Conservation (phyloP, 1,284 basidiomycete genomes). For the Rhodotorula sp. region DNA sequence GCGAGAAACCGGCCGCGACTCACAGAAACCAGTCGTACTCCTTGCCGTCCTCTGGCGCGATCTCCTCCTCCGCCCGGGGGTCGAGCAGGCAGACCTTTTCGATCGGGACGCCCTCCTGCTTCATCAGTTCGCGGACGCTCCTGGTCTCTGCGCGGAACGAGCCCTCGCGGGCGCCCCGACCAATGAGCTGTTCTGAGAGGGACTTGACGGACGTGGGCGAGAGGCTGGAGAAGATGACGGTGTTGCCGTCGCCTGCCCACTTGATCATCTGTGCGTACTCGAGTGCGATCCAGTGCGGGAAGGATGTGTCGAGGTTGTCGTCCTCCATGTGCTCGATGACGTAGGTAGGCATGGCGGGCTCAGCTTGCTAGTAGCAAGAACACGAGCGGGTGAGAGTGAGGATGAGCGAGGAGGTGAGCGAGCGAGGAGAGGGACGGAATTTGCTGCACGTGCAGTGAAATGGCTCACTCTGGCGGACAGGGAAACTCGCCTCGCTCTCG, state of each 20-base stretch:
- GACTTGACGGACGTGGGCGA: conserved; percentile 65
- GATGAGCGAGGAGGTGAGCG: neutral
- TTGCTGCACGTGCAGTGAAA: too few species aligned
- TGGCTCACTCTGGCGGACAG: too few species aligned
- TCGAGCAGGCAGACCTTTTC: conserved; percentile 80
- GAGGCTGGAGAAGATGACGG: conserved; percentile 80
- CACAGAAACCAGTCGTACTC: conserved; percentile 81
- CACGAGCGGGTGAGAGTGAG: neutral
- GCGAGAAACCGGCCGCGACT: conserved; percentile 51
- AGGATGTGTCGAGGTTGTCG: conserved; percentile 66
- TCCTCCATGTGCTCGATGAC: conserved; percentile 88
- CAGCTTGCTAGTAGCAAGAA: too few species aligned
- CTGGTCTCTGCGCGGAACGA: conserved; percentile 57
- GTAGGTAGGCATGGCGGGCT: neutral
- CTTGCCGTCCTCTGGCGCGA: conserved; percentile 71
- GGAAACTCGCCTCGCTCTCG: too few species aligned
- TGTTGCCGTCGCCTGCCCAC: conserved; percentile 61
- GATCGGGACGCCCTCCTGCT: conserved; percentile 55
- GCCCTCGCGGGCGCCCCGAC: conserved; percentile 52
- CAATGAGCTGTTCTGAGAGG: conserved; percentile 50
- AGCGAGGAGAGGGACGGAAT: neutral
- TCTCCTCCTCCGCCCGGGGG: conserved; percentile 68
- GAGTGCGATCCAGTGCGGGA: conserved; percentile 74
- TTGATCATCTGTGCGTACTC: conserved; percentile 47
- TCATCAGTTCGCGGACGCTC: conserved; percentile 67